phyloP scores from a whole-genome alignment of 257 asterid species.

The Parsonsia alboflavescens region DNA sequence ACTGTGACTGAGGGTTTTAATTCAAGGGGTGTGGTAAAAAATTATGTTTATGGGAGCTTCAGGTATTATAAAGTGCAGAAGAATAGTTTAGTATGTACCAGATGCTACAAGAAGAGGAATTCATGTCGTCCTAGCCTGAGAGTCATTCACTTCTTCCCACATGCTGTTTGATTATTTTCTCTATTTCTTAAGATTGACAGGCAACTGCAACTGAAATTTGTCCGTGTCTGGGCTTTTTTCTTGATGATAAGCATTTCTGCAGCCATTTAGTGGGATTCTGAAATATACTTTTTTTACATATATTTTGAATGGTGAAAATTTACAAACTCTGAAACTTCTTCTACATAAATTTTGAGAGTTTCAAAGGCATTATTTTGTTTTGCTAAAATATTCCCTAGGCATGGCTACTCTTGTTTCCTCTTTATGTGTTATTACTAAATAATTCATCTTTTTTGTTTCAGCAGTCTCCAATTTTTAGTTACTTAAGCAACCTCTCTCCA shows the following conservation, averaged over 20 bases:
- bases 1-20: not conserved
- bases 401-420: not conserved
- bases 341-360: not conserved
- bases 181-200: not conserved
- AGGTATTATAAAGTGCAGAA: not conserved
- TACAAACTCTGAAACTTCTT: not conserved
- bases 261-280: not conserved
- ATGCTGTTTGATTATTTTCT: not conserved
- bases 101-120: not conserved
- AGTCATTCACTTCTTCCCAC: not conserved
- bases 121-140: not conserved
- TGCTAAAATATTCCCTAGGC: not conserved
- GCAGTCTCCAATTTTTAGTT: conserved; percentile 53
- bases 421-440: not conserved
- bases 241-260: not conserved
- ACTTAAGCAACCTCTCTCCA: conserved; percentile 51
- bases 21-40: not conserved
- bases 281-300: not conserved
- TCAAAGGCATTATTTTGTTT: not conserved
- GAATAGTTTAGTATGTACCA: not conserved
- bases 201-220: not conserved
- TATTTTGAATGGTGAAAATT: not conserved
- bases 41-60: not conserved
- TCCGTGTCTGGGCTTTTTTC: not conserved
- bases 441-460: conserved; percentile 12